Percentiles rank a stretch among this genome's conserved stretches.
Evolutionary conservation across 2,329 filamentous ascomycete species (phyloP).

Genomic region (Aspergillus fischeri): DNA sequence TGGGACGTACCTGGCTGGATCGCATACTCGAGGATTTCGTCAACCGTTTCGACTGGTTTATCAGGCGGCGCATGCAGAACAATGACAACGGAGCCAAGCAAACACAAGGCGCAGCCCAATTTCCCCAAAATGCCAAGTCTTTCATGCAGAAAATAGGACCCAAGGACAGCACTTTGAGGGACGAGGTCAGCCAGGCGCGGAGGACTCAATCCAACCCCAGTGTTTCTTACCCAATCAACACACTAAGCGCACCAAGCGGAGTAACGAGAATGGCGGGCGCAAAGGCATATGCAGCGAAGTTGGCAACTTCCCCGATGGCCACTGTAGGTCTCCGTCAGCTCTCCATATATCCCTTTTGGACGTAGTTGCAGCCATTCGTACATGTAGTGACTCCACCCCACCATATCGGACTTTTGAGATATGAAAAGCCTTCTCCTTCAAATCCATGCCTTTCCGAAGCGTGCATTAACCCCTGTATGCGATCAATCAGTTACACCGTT

Average conservation of each 20-base stretch:
- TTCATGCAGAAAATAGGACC: conserved; percentile 91
- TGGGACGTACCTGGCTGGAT: conserved; percentile 72
- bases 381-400: conserved; percentile 90
- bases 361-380: conserved; percentile 45
- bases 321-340: conserved; percentile 52
- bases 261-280: conserved; percentile 98
- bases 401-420: conserved; percentile 92
- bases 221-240: conserved; percentile 68
- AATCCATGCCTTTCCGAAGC: conserved; percentile 90
- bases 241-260: conserved; percentile 85
- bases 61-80: conserved; percentile 95
- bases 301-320: conserved; percentile 88
- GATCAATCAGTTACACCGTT: conserved; percentile 17
- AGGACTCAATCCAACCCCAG: neutral
- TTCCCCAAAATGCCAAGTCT: conserved; percentile 86
- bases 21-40: conserved; percentile 86
- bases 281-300: conserved; percentile 97
- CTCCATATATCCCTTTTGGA: neutral
- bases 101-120: conserved; percentile 90
- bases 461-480: conserved; percentile 73
- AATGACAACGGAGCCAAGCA: conserved; percentile 95
- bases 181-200: conserved; percentile 16
- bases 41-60: conserved; percentile 83
- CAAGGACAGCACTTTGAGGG: conserved; percentile 68
- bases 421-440: conserved; percentile 92